Evolutionary conservation across 2,329 filamentous ascomycete genomes (phyloP), one percentile per base, ranked within the genome.

Genomic region (Truncatella angustata): DNA sequence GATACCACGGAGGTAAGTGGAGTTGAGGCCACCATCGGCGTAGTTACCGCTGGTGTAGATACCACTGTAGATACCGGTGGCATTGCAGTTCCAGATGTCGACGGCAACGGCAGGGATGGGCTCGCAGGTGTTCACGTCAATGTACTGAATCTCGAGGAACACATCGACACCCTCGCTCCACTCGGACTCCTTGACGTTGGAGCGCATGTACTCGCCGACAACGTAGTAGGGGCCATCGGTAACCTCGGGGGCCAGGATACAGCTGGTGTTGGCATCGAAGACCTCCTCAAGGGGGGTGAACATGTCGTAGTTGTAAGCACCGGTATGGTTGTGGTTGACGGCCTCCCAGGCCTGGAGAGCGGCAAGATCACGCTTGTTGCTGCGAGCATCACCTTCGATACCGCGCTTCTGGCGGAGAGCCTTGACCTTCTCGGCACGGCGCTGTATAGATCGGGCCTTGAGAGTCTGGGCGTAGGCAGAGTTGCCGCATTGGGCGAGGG

Each of bases 1-100:
- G 51, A 80, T 70, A 42, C 77, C 78, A 14, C 78, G 72, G 4
- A 79, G 68, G 65, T 72, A 79, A 9, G 73, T 77, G 5, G 67
- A 63, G 53, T 74, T 68, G 55, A 68, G 35, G 14, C 70, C 70
- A 30, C 50, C 61, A 57, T 69, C 35, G 50, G 56, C 67, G 20
- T 57, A 63, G 54, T 65, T 63, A 14, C 63, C 63, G 11, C 32
- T 45, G 6, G 56, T 55, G 24, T 59, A 61, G 51, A 67, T 61
- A 16, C 74, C 72, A 5, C 56, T 55, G 24, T 59, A 61, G 51
- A 67, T 61, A 16, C 74, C 72, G 0, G 69, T 71, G 7, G 68
- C 65, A 49, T 72, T 72, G 55, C 63, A 64, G 59, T 74, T 70
- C 75, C 75, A 78, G 58, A 75, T 67, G 53, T 77, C 75, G 32